phyloP scores from a whole-genome alignment of 108 stramenopile genomes.

The Cylindrotheca fusiformis region DNA sequence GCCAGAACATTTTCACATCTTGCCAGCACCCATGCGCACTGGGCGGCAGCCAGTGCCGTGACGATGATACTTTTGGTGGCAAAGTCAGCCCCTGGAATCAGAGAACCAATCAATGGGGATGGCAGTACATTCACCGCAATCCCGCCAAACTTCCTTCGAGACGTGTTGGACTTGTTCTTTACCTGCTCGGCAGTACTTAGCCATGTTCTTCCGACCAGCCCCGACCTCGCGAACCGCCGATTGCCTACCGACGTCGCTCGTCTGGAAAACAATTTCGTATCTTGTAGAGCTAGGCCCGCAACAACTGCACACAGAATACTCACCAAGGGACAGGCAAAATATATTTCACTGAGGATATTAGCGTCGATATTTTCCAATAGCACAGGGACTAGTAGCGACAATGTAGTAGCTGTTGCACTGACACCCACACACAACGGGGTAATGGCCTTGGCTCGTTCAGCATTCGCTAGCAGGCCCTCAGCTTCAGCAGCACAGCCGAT shows the following conservation, averaged over 20 bases:
- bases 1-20: slow-evolving; percentile 67
- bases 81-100: slow-evolving; percentile 69
- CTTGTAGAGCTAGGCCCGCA: slow-evolving; percentile 65
- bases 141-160: slow-evolving; percentile 56
- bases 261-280: slow-evolving; percentile 47
- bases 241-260: slow-evolving; percentile 82
- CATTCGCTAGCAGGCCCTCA: slow-evolving; percentile 79
- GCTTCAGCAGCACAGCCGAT: slow-evolving; percentile 90
- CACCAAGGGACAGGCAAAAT: slow-evolving; percentile 73
- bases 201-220: slow-evolving; percentile 83
- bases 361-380: slow-evolving; percentile 41
- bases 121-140: slow-evolving; percentile 69
- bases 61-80: slow-evolving; percentile 77
- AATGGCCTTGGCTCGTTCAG: slow-evolving; percentile 87
- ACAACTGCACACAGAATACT: slow-evolving; percentile 70
- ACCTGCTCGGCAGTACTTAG: slow-evolving; percentile 65
- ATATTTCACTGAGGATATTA: slow-evolving; percentile 58
- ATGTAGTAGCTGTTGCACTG: slow-evolving; percentile 75
- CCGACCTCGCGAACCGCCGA: slow-evolving; percentile 75
- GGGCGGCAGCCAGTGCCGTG: slow-evolving; percentile 79
- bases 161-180: slow-evolving; percentile 40
- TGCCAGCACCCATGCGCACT: slow-evolving; percentile 80
- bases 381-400: slow-evolving; percentile 71
- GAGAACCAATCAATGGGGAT: slow-evolving; percentile 70
- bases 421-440: slow-evolving; percentile 89